phyloP scores from a whole-genome alignment of 192 early-diverging fungal species.

The Linnemannia schmuckeri region DNA sequence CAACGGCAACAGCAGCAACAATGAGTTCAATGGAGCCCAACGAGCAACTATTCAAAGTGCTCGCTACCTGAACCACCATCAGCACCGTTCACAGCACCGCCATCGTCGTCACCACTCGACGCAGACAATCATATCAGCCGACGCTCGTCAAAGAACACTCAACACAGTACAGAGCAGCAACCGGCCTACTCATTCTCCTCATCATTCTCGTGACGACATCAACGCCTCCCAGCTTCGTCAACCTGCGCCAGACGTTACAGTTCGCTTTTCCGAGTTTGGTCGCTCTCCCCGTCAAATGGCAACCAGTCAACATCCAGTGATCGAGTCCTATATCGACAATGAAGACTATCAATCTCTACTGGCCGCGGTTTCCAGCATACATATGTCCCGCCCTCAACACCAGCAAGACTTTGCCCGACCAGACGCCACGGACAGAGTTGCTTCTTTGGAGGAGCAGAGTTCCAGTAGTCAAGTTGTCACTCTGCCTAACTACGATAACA shows the following conservation, averaged over 20 bases:
- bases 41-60: not conserved
- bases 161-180: not conserved
- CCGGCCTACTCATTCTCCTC: not conserved
- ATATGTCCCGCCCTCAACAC: constrained; percentile 1
- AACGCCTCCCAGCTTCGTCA: not conserved
- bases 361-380: constrained; percentile 35
- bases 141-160: not conserved
- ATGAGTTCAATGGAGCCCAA: not conserved
- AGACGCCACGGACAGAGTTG: not conserved
- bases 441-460: not conserved
- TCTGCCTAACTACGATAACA: not conserved
- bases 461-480: not conserved
- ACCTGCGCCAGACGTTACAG: not conserved
- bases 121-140: not conserved
- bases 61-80: not conserved
- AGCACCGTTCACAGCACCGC: not conserved
- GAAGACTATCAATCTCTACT: constrained; percentile 35
- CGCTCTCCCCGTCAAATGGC: constrained; percentile 17
- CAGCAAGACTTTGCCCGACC: not conserved
- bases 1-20: not conserved
- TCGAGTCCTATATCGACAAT: constrained; percentile 41
- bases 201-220: not conserved
- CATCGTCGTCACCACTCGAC: not conserved
- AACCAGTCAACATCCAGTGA: constrained; percentile 16
- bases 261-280: constrained; percentile 31